Conservation (phyloP, 768 basidiomycete species). For the Agrocybe pediades region DNA sequence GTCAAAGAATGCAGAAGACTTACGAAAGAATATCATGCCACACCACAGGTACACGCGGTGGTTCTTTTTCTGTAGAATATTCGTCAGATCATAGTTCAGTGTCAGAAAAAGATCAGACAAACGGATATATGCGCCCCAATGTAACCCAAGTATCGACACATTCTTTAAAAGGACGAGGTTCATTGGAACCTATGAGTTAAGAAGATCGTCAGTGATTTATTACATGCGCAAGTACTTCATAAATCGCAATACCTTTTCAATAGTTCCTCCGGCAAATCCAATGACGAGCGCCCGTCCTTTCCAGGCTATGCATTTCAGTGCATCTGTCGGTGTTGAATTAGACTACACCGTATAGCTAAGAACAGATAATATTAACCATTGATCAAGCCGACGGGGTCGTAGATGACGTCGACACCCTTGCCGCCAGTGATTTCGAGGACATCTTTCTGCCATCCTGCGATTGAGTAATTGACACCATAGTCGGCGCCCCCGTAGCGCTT, state of each 20-base stretch:
- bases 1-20: conserved; percentile 18
- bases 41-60: conserved; percentile 59
- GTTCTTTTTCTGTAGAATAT: conserved; percentile 58
- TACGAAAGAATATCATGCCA: conserved; percentile 74
- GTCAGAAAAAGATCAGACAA: conserved; percentile 14
- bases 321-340: conserved; percentile 55
- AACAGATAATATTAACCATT: conserved; percentile 41
- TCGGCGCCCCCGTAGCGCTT: conserved; percentile 82
- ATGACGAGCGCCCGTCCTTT: conserved; percentile 93
- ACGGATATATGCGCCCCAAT: conserved; percentile 85
- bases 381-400: conserved; percentile 84
- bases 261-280: conserved; percentile 84
- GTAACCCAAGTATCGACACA: conserved; percentile 78
- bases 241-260: conserved; percentile 66
- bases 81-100: background rate
- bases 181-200: conserved; percentile 75
- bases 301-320: conserved; percentile 91
- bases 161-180: conserved; percentile 86
- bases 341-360: background rate
- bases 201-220: conserved; percentile 1
- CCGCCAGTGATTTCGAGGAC: conserved; percentile 82
- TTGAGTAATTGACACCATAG: conserved; percentile 76
- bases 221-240: background rate
- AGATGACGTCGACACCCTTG: conserved; percentile 85
- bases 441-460: conserved; percentile 84